Percentiles rank a stretch among this genome's conserved stretches.
phyloP scores from a whole-genome alignment of 225 moss, liverwort and hornwort species.

The Neckera pumila region DNA sequence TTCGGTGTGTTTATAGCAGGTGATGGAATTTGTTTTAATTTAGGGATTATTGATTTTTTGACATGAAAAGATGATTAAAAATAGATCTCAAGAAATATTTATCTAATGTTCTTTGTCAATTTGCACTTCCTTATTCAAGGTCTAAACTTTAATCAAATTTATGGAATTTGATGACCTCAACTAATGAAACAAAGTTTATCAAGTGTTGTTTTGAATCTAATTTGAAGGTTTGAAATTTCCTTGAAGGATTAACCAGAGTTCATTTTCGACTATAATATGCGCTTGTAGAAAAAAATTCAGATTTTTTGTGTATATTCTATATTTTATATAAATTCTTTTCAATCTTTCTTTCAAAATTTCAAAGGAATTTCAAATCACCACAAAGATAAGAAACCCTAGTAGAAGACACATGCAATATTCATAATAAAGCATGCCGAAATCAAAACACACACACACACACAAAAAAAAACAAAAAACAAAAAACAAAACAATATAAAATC shows the following conservation, averaged over 20 bases:
- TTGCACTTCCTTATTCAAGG: not conserved
- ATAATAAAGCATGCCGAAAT: no score
- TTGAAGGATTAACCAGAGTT: not conserved
- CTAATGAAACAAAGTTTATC: no score
- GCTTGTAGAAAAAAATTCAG: no score
- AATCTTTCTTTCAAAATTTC: no score
- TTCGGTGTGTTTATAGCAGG: fast-evolving
- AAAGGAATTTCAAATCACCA: no score
- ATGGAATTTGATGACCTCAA: not conserved
- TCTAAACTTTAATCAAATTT: not conserved
- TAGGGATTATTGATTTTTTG: not conserved
- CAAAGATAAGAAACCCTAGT: no score
- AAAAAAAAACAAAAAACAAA: no score
- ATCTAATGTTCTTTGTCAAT: not conserved
- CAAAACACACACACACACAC: not conserved
- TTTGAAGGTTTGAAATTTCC: not conserved
- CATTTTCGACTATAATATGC: no score
- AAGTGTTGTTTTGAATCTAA: not conserved
- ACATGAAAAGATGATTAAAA: not conserved
- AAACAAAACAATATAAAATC: not conserved
- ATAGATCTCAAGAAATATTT: not conserved
- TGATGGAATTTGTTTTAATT: not conserved
- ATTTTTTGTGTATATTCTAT: no score
- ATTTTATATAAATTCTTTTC: no score
- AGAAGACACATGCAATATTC: no score